These are phyloP conservation scores for Zygosaccharomyces bisporus DNA, from an alignment of 805 yeast species.

Conservation along the genomic window DNA sequence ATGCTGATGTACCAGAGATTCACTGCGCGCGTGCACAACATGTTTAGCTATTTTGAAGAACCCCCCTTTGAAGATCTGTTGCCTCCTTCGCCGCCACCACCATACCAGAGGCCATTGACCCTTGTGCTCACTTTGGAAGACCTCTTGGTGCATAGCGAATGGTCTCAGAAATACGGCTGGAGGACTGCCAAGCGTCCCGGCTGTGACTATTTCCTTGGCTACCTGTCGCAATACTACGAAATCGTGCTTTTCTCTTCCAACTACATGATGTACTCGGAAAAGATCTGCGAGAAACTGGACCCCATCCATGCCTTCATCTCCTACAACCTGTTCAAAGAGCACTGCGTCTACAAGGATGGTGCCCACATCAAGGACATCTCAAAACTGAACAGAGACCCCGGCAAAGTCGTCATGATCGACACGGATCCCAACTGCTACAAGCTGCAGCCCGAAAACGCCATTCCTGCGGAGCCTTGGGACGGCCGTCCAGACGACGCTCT, in stretches of 20 bases:
- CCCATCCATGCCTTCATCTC: constrained; percentile 88
- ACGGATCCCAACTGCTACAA: constrained; percentile 66
- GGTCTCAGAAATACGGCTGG: constrained; percentile 95
- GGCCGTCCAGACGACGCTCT: constrained; percentile 81
- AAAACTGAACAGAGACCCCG: constrained; percentile 84
- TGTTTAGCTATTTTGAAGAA: constrained; percentile 81
- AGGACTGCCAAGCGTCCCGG: constrained; percentile 99
- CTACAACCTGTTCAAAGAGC: constrained; percentile 85
- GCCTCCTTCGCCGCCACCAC: constrained; percentile 88
- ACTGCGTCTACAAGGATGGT: constrained; percentile 81
- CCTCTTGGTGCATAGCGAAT: constrained; percentile 81
- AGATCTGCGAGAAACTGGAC: constrained; percentile 81
- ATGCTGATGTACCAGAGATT: constrained; percentile 64
- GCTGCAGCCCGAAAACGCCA: constrained; percentile 92
- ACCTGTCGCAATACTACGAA: constrained; percentile 92
- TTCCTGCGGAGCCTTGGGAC: constrained; percentile 78
- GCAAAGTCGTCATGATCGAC: constrained; percentile 77
- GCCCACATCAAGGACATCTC: constrained; percentile 84
- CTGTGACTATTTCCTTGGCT: constrained; percentile 91
- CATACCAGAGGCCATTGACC: constrained; percentile 88
- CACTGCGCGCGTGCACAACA: constrained; percentile 63
- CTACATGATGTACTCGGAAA: constrained; percentile 81
- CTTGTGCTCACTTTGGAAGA: constrained; percentile 88
- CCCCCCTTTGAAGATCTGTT: constrained; percentile 91
- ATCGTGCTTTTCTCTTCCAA: constrained; percentile 86